Conservation (phyloP, 106 monocot genomes). For the Dactylorhiza incarnata region DNA sequence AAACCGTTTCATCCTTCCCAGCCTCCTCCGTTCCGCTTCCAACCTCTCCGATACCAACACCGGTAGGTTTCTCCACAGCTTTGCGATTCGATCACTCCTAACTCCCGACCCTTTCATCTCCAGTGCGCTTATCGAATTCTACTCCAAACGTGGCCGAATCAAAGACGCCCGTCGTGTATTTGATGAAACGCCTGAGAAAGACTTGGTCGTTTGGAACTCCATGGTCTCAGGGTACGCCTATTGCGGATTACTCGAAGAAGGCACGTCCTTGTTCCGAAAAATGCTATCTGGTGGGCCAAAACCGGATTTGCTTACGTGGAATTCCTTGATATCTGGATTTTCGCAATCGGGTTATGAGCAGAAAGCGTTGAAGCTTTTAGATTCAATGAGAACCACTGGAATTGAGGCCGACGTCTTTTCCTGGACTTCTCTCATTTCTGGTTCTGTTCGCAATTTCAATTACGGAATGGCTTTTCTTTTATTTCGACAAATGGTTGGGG, state of each 20-base stretch:
- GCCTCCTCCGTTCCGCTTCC: slow-evolving; percentile 30
- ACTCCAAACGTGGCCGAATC: slow-evolving; percentile 27
- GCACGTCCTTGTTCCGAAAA: slow-evolving; percentile 18
- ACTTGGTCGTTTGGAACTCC: slow-evolving; percentile 64
- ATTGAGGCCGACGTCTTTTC: slow-evolving; percentile 39
- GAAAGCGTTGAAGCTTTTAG: slow-evolving; percentile 24
- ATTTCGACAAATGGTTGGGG: slow-evolving; percentile 35
- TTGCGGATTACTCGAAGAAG: slow-evolving; percentile 12
- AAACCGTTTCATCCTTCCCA: slow-evolving; percentile 27
- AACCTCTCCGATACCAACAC: slow-evolving; percentile 14
- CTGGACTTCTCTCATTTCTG: slow-evolving; percentile 51
- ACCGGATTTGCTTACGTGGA: slow-evolving; percentile 51
- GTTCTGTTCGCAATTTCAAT: slow-evolving; percentile 28
- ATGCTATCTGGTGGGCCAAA: slow-evolving; percentile 20
- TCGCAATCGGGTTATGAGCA: slow-evolving; percentile 21
- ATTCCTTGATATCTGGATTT: slow-evolving; percentile 43
- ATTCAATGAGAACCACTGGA: slow-evolving; percentile 22
- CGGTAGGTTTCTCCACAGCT: slow-evolving; percentile 22
- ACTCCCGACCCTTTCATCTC: slow-evolving; percentile 29
- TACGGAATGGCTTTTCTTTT: slow-evolving; percentile 26
- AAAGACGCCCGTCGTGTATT: slow-evolving; percentile 36
- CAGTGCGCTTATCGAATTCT: slow-evolving; percentile 32
- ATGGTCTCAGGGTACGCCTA: slow-evolving; percentile 41
- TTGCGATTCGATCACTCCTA: slow-evolving; percentile 8
- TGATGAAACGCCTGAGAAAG: slow-evolving; percentile 25